Evolutionary conservation across 805 yeast species (phyloP).

Genomic region (Cephaloascus fragrans): DNA sequence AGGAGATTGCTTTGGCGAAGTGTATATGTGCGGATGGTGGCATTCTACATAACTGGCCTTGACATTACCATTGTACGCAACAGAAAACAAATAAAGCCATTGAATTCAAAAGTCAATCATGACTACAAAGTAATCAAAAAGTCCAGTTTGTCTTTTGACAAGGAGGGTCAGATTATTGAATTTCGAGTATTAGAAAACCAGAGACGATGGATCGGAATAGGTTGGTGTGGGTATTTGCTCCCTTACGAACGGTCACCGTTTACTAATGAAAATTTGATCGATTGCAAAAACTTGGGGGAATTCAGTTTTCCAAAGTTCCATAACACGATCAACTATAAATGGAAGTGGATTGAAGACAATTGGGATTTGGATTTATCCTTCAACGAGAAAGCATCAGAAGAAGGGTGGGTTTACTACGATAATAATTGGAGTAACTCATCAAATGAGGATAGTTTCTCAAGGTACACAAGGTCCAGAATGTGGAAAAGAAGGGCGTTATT

Average conservation of each 20-base stretch:
- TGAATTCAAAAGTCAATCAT: conserved; percentile 5
- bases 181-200: conserved; percentile 48
- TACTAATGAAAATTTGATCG: conserved; percentile 28
- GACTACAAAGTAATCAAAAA: conserved; percentile 30
- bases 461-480: conserved; percentile 41
- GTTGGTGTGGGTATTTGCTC: conserved; percentile 41
- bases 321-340: conserved; percentile 28
- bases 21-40: conserved; percentile 25
- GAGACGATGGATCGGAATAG: conserved; percentile 53
- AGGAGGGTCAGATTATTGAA: conserved; percentile 34
- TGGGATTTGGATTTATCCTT: conserved; percentile 39
- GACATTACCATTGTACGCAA: conserved; percentile 1
- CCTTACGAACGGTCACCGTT: conserved; percentile 44
- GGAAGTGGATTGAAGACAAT: conserved; percentile 48
- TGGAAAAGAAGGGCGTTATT: conserved; percentile 39
- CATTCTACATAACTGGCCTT: conserved; percentile 31
- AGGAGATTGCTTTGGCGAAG: conserved; percentile 43
- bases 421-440: conserved; percentile 36
- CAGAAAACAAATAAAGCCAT: neutral
- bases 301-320: conserved; percentile 38
- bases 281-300: conserved; percentile 15
- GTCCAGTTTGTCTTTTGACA: conserved; percentile 26
- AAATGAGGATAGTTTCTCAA: conserved; percentile 32
- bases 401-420: conserved; percentile 50
- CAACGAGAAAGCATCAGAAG: conserved; percentile 22